Evolutionary conservation across 73 alveolate genomes (phyloP).

Genomic region (Diophrys sp.): DNA sequence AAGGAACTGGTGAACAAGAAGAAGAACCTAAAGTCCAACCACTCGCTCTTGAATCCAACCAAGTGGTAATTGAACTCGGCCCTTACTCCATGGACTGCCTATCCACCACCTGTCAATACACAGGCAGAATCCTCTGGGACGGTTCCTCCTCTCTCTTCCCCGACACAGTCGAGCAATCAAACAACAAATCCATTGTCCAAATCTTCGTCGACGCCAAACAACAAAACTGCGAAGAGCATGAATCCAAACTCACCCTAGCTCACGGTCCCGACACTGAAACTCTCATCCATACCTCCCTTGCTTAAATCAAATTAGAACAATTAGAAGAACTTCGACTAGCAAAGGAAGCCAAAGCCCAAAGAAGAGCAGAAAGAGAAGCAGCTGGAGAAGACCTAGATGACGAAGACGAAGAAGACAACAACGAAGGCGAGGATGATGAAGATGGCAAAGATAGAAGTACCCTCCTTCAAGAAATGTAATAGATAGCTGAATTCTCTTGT

Average conservation of each 20-base stretch:
- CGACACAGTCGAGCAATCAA: conserved; percentile 22
- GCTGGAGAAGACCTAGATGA: not conserved
- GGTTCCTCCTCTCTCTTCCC: conserved; percentile 46
- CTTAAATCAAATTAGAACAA: conserved; percentile 51
- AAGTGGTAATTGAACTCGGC: conserved; percentile 41
- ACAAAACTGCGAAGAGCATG: conserved; percentile 27
- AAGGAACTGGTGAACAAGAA: conserved; percentile 14
- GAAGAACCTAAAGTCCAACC: not conserved
- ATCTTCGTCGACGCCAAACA: conserved; percentile 26
- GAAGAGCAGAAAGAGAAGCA: not conserved
- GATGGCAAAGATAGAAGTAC: not conserved
- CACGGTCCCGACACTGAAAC: conserved; percentile 56
- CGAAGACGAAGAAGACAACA: conserved; percentile 35
- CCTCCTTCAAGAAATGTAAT: conserved; percentile 19
- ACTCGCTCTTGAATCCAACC: conserved; percentile 4
- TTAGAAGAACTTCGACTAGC: conserved; percentile 33
- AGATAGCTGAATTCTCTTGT: conserved; percentile 48
- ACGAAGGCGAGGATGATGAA: conserved; percentile 8
- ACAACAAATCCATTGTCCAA: conserved; percentile 39
- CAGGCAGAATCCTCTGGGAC: conserved; percentile 60
- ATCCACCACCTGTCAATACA: not conserved
- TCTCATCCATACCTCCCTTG: conserved; percentile 13
- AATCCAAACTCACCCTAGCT: conserved; percentile 44
- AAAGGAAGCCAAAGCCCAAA: conserved; percentile 40
- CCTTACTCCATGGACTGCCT: conserved; percentile 14